phyloP scores from a whole-genome alignment of 768 basidiomycete genomes.

The Cystofilobasidium bisporidii region DNA sequence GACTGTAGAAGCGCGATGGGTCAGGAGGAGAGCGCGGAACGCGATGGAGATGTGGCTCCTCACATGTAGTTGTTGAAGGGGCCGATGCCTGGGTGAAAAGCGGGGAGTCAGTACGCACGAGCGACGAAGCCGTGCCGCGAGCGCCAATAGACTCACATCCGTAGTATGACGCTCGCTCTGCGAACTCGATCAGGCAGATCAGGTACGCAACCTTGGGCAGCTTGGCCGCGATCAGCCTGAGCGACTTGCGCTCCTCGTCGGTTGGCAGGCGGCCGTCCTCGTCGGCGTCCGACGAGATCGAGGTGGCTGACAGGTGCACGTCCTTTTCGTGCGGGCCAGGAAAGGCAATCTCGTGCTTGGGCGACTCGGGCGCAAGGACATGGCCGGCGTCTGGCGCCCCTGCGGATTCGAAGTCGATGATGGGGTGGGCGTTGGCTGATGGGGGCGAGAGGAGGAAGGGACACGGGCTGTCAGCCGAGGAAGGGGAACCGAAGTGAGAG shows the following conservation, averaged over 20 bases:
- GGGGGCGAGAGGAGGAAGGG: neutral
- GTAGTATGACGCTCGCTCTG: constrained; percentile 33
- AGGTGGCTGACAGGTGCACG: neutral
- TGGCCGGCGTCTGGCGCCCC: neutral
- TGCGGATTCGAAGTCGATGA: neutral
- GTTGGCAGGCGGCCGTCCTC: constrained; percentile 9
- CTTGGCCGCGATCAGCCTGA: constrained; percentile 29
- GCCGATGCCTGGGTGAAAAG: constrained; percentile 3
- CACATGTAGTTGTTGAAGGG: constrained; percentile 37
- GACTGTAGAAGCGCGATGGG: constrained; percentile 18
- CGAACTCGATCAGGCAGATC: constrained; percentile 40
- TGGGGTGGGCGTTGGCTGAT: neutral
- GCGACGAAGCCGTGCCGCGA: too few species aligned
- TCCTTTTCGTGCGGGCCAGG: neutral
- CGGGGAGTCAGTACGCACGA: neutral
- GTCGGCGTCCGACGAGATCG: constrained; percentile 28
- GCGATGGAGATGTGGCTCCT: too few species aligned
- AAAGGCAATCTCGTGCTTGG: neutral
- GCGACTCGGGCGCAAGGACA: neutral
- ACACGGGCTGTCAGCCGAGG: too few species aligned
- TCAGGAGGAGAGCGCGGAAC: too few species aligned
- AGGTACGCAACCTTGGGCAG: constrained; percentile 35
- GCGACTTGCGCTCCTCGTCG: constrained; percentile 13
- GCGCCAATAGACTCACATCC: too few species aligned
- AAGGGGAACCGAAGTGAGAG: too few species aligned